Base-by-base conservation (phyloP, 2,329 filamentous ascomycete genomes). In the Dothideomycetes sp. region DNA sequence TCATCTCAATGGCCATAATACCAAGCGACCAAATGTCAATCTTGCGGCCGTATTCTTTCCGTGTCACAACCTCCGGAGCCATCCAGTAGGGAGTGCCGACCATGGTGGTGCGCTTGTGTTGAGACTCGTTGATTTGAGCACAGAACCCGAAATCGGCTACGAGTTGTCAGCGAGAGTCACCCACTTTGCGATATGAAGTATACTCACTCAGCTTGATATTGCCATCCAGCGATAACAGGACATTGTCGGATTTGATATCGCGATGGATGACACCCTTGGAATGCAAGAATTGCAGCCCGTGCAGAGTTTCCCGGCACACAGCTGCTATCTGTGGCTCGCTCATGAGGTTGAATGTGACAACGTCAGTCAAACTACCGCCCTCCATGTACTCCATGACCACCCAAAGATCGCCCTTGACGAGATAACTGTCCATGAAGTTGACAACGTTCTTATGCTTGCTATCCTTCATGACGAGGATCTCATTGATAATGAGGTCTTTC, bases 371-470 rank as follows among this genome's bases (percentile, higher is more conserved):
- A 62, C 87, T 95, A 47, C 91, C 91, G 44, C 91, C 91, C 62
- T 98, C 89, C 91, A 98, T 98, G 56, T 89, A 98, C 64, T 98
- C 91, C 91, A 98, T 98, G 24, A 96, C 86, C 2, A 98, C 91
- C 91, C 91, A 98, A 19, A 98, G 68, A 60, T 96, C 91, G 32
- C 89, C 84, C 10, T 77, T 75, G 42, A 88, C 82, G 9, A 98
- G 70, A 60, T 88, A 96, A 59, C 88, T 95, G 67, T 96, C 91
- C 66, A 96, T 89, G 62, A 96, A 98, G 62, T 98, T 98, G 64
- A 98, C 91, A 63, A 98, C 94, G 59, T 96, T 96, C 54, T 87
- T 89, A 59, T 98, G 91, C 43, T 85, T 91, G 69, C 88, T 95
- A 55, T 96, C 91, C 66, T 93, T 94, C 91, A 98, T 98, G 43